These are phyloP conservation scores for Cladosporium sp. DNA, from an alignment of 2,329 filamentous ascomycete species.

Conservation along the genomic window DNA sequence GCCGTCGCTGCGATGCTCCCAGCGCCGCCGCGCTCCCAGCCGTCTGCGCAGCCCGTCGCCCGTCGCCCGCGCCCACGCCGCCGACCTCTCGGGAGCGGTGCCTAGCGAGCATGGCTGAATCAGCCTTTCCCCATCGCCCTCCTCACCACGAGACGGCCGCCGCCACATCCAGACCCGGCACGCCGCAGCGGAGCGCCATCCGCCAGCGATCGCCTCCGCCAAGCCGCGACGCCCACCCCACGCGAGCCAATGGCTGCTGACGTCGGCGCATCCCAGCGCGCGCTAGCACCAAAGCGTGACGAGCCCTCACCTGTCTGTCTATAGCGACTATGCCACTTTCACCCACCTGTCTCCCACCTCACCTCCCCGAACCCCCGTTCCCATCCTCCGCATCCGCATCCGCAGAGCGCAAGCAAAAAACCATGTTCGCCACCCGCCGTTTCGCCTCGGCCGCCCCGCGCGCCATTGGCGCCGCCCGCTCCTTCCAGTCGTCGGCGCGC, in stretches of 20 bases:
- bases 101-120: constrained; percentile 3
- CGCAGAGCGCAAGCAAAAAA: not conserved
- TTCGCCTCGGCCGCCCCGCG: constrained; percentile 12
- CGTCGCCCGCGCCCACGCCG: no score
- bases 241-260: no score
- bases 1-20: no score
- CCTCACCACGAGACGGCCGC: constrained; percentile 5
- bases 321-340: not conserved
- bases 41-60: no score
- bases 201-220: not conserved
- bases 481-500: constrained; percentile 60
- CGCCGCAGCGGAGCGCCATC: not conserved
- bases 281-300: not conserved
- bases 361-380: no score
- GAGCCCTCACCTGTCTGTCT: no score
- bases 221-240: no score
- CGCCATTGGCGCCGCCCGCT: constrained; percentile 14
- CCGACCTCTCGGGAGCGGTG: not conserved
- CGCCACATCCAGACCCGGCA: not conserved
- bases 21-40: no score
- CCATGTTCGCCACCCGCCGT: constrained; percentile 27
- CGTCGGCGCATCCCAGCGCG: not conserved
- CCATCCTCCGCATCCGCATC: no score
- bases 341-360: no score
- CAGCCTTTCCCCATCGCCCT: not conserved